Percentiles rank a stretch among this genome's conserved stretches.
Conservation (phyloP, 495 filamentous ascomycete genomes). For the Talaromyces adpressus region DNA sequence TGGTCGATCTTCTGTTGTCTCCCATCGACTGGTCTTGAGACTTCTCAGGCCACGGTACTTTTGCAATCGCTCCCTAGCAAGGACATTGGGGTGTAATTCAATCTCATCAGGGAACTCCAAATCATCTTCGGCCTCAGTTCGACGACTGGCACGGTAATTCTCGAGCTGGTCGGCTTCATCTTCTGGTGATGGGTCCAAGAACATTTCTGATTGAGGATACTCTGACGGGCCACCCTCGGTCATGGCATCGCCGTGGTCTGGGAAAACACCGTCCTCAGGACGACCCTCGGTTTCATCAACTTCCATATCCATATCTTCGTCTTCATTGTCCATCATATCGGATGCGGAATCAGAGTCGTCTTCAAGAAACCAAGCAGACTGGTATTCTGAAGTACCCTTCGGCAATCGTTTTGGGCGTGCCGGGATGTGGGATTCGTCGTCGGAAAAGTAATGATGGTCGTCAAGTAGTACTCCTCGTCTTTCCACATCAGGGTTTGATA, state of each 20-base stretch:
- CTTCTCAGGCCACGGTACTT: constrained; percentile 88
- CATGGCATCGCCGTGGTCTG: constrained; percentile 55
- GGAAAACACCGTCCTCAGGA: constrained; percentile 77
- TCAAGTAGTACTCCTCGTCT: constrained; percentile 84
- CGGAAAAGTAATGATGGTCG: constrained; percentile 96
- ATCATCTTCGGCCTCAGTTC: constrained; percentile 77
- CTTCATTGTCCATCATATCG: constrained; percentile 64
- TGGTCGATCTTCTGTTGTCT: constrained; percentile 75
- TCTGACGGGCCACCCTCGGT: constrained; percentile 79
- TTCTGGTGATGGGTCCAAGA: constrained; percentile 77
- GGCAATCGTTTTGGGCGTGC: constrained; percentile 67
- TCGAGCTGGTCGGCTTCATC: constrained; percentile 75
- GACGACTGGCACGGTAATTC: constrained; percentile 69
- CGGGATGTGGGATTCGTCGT: constrained; percentile 66
- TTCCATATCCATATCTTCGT: constrained; percentile 42
- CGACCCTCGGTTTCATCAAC: constrained; percentile 40
- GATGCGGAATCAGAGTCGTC: constrained; percentile 84
- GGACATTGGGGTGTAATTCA: constrained; percentile 81
- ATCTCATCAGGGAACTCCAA: constrained; percentile 96
- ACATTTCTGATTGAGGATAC: constrained; percentile 85
- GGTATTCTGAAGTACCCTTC: constrained; percentile 87
- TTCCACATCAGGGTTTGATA: constrained; percentile 46
- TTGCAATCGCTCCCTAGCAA: constrained; percentile 76
- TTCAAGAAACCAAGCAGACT: constrained; percentile 86
- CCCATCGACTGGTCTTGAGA: constrained; percentile 77